Evolutionary conservation across 164 flowering plant species (phyloP).

Genomic region (Dillenia turbinata): DNA sequence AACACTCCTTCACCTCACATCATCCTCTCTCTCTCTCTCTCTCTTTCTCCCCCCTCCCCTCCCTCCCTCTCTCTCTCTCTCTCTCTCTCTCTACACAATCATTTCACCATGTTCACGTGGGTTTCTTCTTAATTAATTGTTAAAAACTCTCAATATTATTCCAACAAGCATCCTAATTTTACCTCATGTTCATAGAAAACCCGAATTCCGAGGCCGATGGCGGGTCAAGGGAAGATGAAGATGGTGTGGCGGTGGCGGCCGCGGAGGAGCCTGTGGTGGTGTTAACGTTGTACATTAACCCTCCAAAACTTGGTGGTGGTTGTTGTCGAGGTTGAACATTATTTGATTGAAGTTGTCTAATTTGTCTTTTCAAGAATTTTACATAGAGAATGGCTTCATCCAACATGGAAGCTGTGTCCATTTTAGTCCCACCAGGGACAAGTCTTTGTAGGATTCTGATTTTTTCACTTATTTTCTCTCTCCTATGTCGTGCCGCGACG

Average conservation of each 20-base stretch:
- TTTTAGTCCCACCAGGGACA: slow-evolving; percentile 63
- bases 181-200: too few relatives aligned
- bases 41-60: too few relatives aligned
- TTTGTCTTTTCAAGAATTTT: slow-evolving; percentile 60
- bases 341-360: slow-evolving; percentile 31
- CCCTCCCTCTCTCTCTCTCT: neutral
- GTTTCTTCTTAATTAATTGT: too few relatives aligned
- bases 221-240: too few relatives aligned
- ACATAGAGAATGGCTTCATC: slow-evolving; percentile 66
- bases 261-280: neutral
- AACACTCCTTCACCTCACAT: slow-evolving; percentile 10
- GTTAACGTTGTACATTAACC: too few relatives aligned
- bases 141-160: too few relatives aligned
- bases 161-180: too few relatives aligned
- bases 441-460: slow-evolving; percentile 23
- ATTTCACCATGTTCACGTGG: neutral
- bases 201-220: too few relatives aligned
- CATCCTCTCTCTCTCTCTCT: neutral
- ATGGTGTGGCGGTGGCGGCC: neutral
- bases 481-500: slow-evolving; percentile 55
- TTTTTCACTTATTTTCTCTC: slow-evolving; percentile 60
- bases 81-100: too few relatives aligned
- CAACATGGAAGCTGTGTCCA: slow-evolving; percentile 71
- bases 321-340: neutral
- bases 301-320: neutral